phyloP scores from a whole-genome alignment of 176 grass and related monocot species.

The Musa acuminata region DNA sequence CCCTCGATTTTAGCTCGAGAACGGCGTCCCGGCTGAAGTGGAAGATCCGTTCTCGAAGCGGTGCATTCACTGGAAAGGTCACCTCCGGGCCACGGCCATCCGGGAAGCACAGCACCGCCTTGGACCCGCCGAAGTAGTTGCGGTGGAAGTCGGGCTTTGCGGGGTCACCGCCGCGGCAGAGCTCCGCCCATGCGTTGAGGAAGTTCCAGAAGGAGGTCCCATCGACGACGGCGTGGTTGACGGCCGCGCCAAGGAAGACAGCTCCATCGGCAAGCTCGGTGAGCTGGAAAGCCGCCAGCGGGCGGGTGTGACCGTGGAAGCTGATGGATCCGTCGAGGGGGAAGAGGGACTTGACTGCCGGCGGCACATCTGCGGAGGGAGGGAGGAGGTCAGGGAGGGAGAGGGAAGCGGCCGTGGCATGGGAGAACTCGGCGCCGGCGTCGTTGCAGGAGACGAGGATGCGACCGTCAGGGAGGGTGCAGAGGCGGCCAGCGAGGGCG shows the following conservation, averaged over 20 bases:
- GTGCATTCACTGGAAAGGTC: slow-evolving; percentile 66
- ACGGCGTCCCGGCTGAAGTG: slow-evolving; percentile 56
- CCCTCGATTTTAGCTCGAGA: slow-evolving; percentile 54
- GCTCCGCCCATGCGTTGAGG: slow-evolving; percentile 65
- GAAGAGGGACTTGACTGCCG: slow-evolving; percentile 55
- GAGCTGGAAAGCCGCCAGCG: slow-evolving; percentile 75
- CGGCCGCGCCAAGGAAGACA: slow-evolving; percentile 67
- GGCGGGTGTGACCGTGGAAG: slow-evolving; percentile 64
- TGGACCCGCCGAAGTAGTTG: slow-evolving; percentile 69
- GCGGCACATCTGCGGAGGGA: slow-evolving; percentile 49
- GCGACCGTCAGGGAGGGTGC: slow-evolving; percentile 58
- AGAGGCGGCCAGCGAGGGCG: slow-evolving; percentile 64
- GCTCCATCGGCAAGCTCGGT: slow-evolving; percentile 66
- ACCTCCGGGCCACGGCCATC: slow-evolving; percentile 44
- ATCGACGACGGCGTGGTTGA: slow-evolving; percentile 79
- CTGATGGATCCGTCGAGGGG: slow-evolving; percentile 67
- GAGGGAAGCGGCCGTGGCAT: slow-evolving; percentile 42
- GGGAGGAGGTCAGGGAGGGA: slow-evolving; percentile 51
- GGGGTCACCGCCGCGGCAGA: slow-evolving; percentile 58
- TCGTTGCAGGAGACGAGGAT: slow-evolving; percentile 79
- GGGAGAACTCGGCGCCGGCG: slow-evolving; percentile 57
- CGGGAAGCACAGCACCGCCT: slow-evolving; percentile 62
- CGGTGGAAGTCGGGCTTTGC: slow-evolving; percentile 49
- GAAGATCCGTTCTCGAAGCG: slow-evolving; percentile 68
- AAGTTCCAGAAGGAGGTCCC: slow-evolving; percentile 96